phyloP scores from a whole-genome alignment of 2,329 filamentous ascomycete species.

The Colletotrichum viniferum region DNA sequence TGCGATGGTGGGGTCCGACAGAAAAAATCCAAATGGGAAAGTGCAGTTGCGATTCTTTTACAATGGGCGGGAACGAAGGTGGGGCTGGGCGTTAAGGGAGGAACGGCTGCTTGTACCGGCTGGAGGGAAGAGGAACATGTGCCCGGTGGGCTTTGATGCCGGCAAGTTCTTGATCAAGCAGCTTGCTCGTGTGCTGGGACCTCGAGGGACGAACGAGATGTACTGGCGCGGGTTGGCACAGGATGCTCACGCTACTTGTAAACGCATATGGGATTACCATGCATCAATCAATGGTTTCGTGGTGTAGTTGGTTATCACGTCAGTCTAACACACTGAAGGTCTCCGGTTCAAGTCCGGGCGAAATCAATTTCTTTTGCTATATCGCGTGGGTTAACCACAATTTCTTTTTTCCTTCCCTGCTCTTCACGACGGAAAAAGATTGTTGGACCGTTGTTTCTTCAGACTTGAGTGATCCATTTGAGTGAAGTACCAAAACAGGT shows the following conservation, averaged over 20 bases:
- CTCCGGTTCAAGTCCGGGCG: slow-evolving; percentile 21
- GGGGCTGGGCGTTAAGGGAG: not conserved
- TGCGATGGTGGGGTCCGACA: not conserved
- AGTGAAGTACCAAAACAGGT: not conserved
- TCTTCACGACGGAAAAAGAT: not conserved
- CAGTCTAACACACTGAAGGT: slow-evolving; percentile 44
- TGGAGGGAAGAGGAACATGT: too few relatives aligned
- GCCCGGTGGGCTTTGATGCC: not conserved
- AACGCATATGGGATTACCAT: too few relatives aligned
- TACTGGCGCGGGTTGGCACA: not conserved
- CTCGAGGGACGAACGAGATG: not conserved
- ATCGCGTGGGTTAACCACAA: accelerated
- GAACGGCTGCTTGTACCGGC: not conserved
- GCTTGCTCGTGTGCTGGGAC: not conserved
- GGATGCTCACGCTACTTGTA: accelerated
- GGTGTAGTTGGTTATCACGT: slow-evolving; percentile 53
- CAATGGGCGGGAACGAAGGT: not conserved
- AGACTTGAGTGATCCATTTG: not conserved
- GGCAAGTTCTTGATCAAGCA: not conserved
- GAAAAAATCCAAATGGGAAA: not conserved
- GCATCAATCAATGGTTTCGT: slow-evolving; percentile 15
- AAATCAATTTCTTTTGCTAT: not conserved
- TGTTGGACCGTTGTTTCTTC: not conserved
- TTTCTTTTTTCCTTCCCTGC: not conserved
- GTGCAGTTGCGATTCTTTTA: not conserved